phyloP scores from a whole-genome alignment of 1,139 yeast species.

The Pichia sp. region DNA sequence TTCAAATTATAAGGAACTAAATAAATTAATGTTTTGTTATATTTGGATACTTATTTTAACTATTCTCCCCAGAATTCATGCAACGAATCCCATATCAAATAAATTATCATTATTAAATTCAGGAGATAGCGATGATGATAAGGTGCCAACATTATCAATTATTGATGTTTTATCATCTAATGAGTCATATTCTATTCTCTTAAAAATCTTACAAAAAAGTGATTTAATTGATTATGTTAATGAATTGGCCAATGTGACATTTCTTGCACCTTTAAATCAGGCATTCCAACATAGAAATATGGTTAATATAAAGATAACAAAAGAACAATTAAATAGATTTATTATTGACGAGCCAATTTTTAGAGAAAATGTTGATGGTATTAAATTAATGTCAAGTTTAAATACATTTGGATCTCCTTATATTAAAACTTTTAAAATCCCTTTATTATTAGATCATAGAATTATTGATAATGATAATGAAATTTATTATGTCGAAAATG shows the following conservation, averaged over 20 bases:
- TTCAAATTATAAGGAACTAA: too few species aligned
- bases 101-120: too few species aligned
- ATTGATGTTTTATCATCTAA: slow-evolving; percentile 71
- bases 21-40: too few species aligned
- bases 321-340: slow-evolving; percentile 22
- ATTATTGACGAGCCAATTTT: slow-evolving; percentile 27
- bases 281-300: too few species aligned
- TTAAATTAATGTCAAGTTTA: slow-evolving; percentile 22
- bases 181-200: slow-evolving; percentile 66
- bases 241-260: slow-evolving; percentile 57
- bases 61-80: background rate
- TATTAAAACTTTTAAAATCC: slow-evolving; percentile 17
- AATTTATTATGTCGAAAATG: slow-evolving; percentile 38
- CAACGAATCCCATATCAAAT: background rate
- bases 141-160: slow-evolving; percentile 45
- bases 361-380: slow-evolving; percentile 27
- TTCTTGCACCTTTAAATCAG: slow-evolving; percentile 81
- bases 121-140: slow-evolving; percentile 1
- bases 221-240: slow-evolving; percentile 69
- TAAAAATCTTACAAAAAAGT: slow-evolving; percentile 57
- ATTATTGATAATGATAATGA: slow-evolving; percentile 13
- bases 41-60: too few species aligned
- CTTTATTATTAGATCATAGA: slow-evolving; percentile 25
- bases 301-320: slow-evolving; percentile 12
- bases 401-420: slow-evolving; percentile 18